These are phyloP conservation scores for Chalara sp. DNA, from an alignment of 2,329 filamentous ascomycete species.

Conservation along the genomic window DNA sequence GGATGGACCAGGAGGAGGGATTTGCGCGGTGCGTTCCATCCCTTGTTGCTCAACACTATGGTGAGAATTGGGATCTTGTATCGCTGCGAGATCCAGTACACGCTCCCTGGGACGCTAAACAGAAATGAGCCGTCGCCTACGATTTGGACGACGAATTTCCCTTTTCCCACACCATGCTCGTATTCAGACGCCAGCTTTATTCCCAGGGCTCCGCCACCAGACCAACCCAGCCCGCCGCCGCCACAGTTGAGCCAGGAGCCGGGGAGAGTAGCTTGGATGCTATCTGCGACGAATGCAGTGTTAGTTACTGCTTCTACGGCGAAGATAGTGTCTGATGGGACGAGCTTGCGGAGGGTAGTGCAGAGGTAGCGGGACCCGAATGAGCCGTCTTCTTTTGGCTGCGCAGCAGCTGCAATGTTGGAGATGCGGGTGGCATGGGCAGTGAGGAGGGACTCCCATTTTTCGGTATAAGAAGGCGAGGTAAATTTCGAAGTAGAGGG, in stretches of 20 bases:
- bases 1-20: constrained; percentile 61
- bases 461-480: too few relatives aligned
- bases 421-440: too few relatives aligned
- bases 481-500: too few relatives aligned
- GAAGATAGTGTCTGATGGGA: constrained; percentile 63
- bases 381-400: too few relatives aligned
- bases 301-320: constrained; percentile 75
- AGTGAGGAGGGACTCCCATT: too few relatives aligned
- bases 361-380: too few relatives aligned
- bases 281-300: constrained; percentile 59
- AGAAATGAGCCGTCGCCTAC: constrained; percentile 64
- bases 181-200: constrained; percentile 61
- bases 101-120: constrained; percentile 56
- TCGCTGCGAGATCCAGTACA: constrained; percentile 62
- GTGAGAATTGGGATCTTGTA: constrained; percentile 62
- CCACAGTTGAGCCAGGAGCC: constrained; percentile 78
- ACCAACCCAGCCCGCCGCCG: constrained; percentile 75
- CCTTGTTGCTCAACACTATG: constrained; percentile 62
- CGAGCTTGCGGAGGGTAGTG: constrained; percentile 40
- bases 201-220: constrained; percentile 66
- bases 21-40: constrained; percentile 60
- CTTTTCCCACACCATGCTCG: constrained; percentile 41
- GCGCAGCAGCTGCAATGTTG: too few relatives aligned
- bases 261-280: constrained; percentile 59
- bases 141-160: constrained; percentile 55